Evolutionary conservation across 1,139 yeast species (phyloP), one percentile per base, ranked within the genome.

Genomic region (Pichia sp.): DNA sequence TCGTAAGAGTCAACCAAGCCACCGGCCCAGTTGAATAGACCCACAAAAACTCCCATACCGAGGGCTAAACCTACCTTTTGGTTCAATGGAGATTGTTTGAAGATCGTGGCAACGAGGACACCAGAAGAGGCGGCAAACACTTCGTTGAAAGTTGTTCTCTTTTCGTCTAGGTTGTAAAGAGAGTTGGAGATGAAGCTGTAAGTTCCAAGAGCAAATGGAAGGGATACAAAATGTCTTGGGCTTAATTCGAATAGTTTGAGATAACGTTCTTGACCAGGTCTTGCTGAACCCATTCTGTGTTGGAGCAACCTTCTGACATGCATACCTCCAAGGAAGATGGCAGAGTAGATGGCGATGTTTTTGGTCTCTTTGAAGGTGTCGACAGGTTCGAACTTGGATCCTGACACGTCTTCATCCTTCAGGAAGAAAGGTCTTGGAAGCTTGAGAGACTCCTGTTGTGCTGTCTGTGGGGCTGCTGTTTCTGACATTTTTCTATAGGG

Each of bases 111-210:
- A 50, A 71, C 61, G 24, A 66, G 58, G 65, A 56, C 43, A 46
- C 81, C 79, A 29, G 77, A 68, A 31, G 75, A 72, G 46, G 83
- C 83, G 42, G 85, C 82, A 50, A 70, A 65, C 58, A 78, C 74
- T 53, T 78, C 76, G 63, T 76, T 79, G 51, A 71, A 62, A 3
- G 80, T 75, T 51, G 63, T 60, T 47, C 60, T 63, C 33, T 57
- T 62, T 55, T 70, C 73, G 43, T 60, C 60, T 43, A 69, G 49
- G 48, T 70, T 70, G 56, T 59, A 59, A n/a, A 67, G 55, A 14
- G 70, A 63, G 51, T 61, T 64, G 6, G 69, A 63, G 12, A 68
- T 52, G 52, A 69, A 69, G 10, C 66, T 54, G 47, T 67, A 68
- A 17, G 68, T 59, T 41, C 66, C 67, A 16, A 64, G 51, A 5